These are phyloP conservation scores for Heritiera fomes DNA, from an alignment of 345 rosid species.

Conservation along the genomic window DNA sequence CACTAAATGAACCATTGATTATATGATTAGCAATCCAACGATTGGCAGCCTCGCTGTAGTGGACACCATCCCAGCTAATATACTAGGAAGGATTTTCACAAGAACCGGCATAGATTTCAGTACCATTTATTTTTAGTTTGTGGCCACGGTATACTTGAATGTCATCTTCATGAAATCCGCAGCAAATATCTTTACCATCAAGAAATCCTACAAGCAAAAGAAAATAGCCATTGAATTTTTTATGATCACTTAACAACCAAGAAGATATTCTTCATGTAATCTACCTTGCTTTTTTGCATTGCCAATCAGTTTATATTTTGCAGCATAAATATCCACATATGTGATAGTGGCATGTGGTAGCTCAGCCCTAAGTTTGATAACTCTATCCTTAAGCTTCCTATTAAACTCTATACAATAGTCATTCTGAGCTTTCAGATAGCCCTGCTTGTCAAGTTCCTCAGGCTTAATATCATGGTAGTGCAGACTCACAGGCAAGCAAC, in stretches of 20 bases:
- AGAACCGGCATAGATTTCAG: constrained; percentile 44
- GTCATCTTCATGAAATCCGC: constrained; percentile 55
- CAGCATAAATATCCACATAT: constrained; percentile 72
- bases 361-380: constrained; percentile 52
- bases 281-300: constrained; percentile 61
- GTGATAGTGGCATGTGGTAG: constrained; percentile 68
- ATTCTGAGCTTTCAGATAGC: constrained; percentile 83
- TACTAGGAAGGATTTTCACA: constrained; percentile 51
- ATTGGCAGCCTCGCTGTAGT: constrained; percentile 61
- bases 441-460: constrained; percentile 60
- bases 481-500: constrained; percentile 61
- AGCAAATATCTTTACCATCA: constrained; percentile 61
- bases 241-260: neutral
- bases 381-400: constrained; percentile 59
- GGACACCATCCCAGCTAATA: constrained; percentile 62
- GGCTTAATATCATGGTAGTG: constrained; percentile 31
- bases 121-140: constrained; percentile 40
- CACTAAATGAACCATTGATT: constrained; percentile 55
- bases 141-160: constrained; percentile 63
- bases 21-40: constrained; percentile 66
- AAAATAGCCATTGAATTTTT: neutral
- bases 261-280: neutral
- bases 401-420: constrained; percentile 77
- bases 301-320: constrained; percentile 72
- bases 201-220: constrained; percentile 36